These are phyloP conservation scores for Cynara cardunculus DNA, from an alignment of 129 eudicot species.

Conservation along the genomic window DNA sequence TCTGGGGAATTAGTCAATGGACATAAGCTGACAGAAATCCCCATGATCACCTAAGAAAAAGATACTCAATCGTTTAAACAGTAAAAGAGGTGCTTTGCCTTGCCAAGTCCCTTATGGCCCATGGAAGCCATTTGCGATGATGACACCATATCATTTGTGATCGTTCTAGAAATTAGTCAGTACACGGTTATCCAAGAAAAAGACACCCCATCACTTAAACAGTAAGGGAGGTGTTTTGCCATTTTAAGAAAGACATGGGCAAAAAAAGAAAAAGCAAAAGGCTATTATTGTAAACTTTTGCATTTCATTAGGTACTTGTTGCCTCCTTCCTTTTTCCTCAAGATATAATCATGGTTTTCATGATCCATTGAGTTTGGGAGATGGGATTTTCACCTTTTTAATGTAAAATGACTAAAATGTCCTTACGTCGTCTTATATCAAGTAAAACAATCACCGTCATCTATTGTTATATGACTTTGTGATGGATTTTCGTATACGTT, in stretches of 20 bases:
- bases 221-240: background rate
- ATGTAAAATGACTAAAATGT: background rate
- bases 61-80: background rate
- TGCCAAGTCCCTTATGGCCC: background rate
- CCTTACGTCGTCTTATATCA: background rate
- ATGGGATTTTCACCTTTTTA: background rate
- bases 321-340: conserved; percentile 29
- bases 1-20: background rate
- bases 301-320: conserved; percentile 32
- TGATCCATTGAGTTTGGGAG: conserved; percentile 23
- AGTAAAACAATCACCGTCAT: background rate
- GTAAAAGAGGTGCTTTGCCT: background rate
- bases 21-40: background rate
- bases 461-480: background rate
- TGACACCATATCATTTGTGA: background rate
- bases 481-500: background rate
- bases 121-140: background rate
- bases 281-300: conserved; percentile 21
- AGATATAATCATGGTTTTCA: conserved; percentile 27
- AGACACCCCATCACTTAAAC: background rate
- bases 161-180: background rate
- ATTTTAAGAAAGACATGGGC: conserved; percentile 9
- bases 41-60: background rate
- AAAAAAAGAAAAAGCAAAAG: background rate
- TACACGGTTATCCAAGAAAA: background rate